Base-by-base conservation (phyloP, 257 asterid genomes). In the Forsythia suspensa region DNA sequence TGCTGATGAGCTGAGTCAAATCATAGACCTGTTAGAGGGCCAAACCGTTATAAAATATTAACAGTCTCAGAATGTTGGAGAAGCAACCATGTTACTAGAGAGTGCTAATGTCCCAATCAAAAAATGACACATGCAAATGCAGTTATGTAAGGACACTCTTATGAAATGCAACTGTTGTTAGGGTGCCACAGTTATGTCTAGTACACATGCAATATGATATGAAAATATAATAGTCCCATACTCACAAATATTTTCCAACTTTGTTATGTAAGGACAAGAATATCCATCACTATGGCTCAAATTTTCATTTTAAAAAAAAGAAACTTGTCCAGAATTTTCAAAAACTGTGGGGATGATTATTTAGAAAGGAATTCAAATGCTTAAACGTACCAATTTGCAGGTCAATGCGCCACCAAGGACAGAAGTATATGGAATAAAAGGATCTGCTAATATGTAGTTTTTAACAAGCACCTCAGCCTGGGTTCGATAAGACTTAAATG, bases 371-470 rank as follows among this genome's bases (percentile, higher is more conserved):
- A 77, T 12, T 21, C 36, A 71, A 76, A 76, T 48, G 74, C 59
- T 40, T 37, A 46, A 77, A 78, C 89, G 43, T 89, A 95, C 98
- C 97, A 95, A 78, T 91, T 91, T 92, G 94, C 90, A 91, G 34
- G 95, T 87, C 86, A 91, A 44, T 48, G 90, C 82, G 81, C 98
- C 97, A 81, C 89, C 88, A 67, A 95, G 79, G 72, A 95, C 84
- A 69, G 97, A 88, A 72, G 95, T 84, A 86, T 91, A 95, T 18
- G 98, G 98, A 51, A 95, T 86, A 84, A 84, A 86, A 75, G 96
- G 94, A 87, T 92, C 96, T n/a, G 98, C 86, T 42, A 95, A 84
- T 44, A 95, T 84, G 82, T 92, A 95, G 86, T 90, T 85, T 81
- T 87, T 90, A 82, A 92, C 90, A 85, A 92, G 85, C 79, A 89